Base-by-base conservation (phyloP, 805 yeast genomes). In the Clavispora asparagi region DNA sequence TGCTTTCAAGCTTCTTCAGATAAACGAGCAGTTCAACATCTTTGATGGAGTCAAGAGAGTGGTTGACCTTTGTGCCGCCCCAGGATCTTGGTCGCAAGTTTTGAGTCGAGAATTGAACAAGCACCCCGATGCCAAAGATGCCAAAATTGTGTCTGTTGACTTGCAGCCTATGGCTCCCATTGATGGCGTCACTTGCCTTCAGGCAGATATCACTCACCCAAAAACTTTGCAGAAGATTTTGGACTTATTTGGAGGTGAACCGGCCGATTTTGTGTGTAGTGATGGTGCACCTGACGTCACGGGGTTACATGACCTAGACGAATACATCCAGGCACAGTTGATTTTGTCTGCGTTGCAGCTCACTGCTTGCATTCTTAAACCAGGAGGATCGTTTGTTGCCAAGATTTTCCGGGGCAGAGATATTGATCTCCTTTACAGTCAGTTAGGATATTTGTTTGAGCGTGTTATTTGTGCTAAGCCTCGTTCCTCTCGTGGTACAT, bases 221-320 rank as follows among this genome's bases (percentile, higher is more conserved):
- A 81, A 82, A 59, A 94, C 99, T 0, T 73, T 94, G 43, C 76
- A 77, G 32, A 77, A 74, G 57, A 94, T 94, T 39, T 66, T 87
- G 55, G 85, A 83, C 30, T 76, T 85, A 36, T 94, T 94, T 70
- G 95, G 87, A 19, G 96, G 97, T 35, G 87, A 87, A 54, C 83
- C 86, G 46, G 98, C 98, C 0, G 99, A 94, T 64, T 85, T 92
- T 62, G 96, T 94, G 0, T 89, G 96, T 58, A 85, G 95, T 58
- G 98, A 94, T 64, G 99, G 99, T 47, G 99, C 99, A 0, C 99
- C 99, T 2, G 99, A 94, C 67, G 99, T 94, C 19, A 94, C 99
- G 0, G 99, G 99, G 0, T 67, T 94, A 43, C 99, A 94, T 62
- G 99, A 94, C 65, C 71, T 94, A 48, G 99, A 94, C 64, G 99